These are phyloP conservation scores for Plasmodium reichenowi DNA, from an alignment of 169 alveolate species.

Conservation along the genomic window DNA sequence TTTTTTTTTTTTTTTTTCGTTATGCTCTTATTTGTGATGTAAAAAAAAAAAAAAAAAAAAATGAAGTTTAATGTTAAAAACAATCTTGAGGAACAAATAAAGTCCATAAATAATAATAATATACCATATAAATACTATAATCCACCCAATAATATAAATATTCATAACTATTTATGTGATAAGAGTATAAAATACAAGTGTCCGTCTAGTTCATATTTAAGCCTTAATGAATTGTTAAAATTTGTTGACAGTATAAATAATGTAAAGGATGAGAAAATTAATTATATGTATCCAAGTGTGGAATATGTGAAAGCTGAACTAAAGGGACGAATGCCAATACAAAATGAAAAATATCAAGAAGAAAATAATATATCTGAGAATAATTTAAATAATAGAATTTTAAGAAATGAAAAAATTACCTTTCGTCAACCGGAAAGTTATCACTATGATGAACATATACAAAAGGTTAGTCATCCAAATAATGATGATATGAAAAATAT, in stretches of 20 bases:
- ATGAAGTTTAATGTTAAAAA: constrained; percentile 30
- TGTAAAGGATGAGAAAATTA: constrained; percentile 5
- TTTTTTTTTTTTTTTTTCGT: constrained; percentile 1
- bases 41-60: constrained; percentile 39
- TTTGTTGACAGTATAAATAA: constrained; percentile 42
- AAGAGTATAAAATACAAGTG: constrained; percentile 14
- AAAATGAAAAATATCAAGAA: neutral
- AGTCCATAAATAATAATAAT: constrained; percentile 60
- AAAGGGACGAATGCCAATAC: neutral
- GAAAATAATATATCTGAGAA: neutral
- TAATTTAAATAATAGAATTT: constrained; percentile 9
- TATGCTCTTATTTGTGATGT: neutral
- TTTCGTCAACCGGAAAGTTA: neutral
- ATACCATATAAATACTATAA: constrained; percentile 56
- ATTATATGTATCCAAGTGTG: neutral
- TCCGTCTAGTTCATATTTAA: constrained; percentile 36
- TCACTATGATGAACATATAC: constrained; percentile 3
- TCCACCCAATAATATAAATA: constrained; percentile 55
- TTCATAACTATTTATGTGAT: constrained; percentile 52
- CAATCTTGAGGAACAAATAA: constrained; percentile 57
- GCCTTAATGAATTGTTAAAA: constrained; percentile 42
- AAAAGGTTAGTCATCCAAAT: too few relatives aligned
- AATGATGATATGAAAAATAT: neutral
- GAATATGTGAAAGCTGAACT: neutral
- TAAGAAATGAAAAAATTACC: constrained; percentile 2